These are phyloP conservation scores for Galerina marginata DNA, from an alignment of 768 basidiomycete species.

Conservation along the genomic window DNA sequence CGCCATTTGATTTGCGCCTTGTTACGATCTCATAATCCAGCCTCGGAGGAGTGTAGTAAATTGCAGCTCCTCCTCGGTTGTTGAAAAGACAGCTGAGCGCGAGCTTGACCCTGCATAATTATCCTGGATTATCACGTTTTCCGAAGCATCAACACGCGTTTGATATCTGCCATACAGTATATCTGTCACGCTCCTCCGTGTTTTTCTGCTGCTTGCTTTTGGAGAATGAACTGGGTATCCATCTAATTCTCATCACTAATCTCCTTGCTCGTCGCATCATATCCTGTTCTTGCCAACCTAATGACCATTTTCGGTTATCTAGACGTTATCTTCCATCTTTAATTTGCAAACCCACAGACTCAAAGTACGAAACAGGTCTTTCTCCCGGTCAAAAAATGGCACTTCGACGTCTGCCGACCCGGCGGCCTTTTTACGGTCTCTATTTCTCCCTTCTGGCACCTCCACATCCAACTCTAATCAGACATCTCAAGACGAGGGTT, in stretches of 20 bases:
- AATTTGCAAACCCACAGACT: slow-evolving; percentile 62
- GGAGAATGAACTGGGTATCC: slow-evolving; percentile 4
- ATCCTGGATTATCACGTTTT: slow-evolving; percentile 1
- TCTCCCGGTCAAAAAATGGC: slow-evolving; percentile 4
- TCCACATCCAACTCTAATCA: slow-evolving; percentile 19
- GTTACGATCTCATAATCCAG: background rate
- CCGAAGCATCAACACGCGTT: slow-evolving; percentile 16
- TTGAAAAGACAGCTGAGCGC: background rate
- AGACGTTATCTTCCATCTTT: slow-evolving; percentile 68
- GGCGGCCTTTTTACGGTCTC: slow-evolving; percentile 29
- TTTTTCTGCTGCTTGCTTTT: background rate
- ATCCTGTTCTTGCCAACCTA: background rate
- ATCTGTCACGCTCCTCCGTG: background rate
- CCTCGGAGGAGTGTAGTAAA: background rate
- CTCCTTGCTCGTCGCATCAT: slow-evolving; percentile 27
- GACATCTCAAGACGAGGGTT: slow-evolving; percentile 28
- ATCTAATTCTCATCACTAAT: slow-evolving; percentile 9
- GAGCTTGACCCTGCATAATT: background rate
- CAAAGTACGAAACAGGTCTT: slow-evolving; percentile 41
- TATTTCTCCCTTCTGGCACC: slow-evolving; percentile 31
- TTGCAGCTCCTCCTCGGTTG: background rate
- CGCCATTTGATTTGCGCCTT: background rate
- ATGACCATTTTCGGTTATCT: slow-evolving; percentile 25
- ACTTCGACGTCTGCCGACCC: slow-evolving; percentile 15
- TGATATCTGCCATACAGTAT: slow-evolving; percentile 10